Percentiles rank a stretch among this genome's conserved stretches.
phyloP scores from a whole-genome alignment of 768 basidiomycete species.

The Leccinum broughii region DNA sequence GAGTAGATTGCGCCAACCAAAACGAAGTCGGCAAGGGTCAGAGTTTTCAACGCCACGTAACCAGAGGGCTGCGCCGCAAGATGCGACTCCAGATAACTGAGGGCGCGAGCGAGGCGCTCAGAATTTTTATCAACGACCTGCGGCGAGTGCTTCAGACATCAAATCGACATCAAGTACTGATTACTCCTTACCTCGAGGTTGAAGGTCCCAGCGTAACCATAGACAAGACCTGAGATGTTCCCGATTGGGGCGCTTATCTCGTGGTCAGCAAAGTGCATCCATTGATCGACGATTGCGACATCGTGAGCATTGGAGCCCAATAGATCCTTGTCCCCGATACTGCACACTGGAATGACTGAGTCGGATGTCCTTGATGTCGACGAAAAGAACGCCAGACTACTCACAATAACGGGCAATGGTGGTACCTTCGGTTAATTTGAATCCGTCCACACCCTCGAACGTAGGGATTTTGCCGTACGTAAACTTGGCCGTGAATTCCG shows the following conservation, averaged over 20 bases:
- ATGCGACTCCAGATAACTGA: constrained; percentile 18
- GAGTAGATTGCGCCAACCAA: too few relatives aligned
- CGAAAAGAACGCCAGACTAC: neutral
- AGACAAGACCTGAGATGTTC: constrained; percentile 1
- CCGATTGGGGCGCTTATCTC: constrained; percentile 9
- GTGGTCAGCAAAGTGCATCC: constrained; percentile 15
- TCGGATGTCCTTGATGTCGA: neutral
- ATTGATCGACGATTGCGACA: constrained; percentile 9
- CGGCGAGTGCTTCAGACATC: neutral
- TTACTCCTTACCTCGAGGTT: constrained; percentile 4
- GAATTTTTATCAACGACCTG: neutral
- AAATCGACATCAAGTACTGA: too few relatives aligned
- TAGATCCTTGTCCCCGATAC: constrained; percentile 10
- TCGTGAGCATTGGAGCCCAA: constrained; percentile 16
- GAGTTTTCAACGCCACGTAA: constrained; percentile 13
- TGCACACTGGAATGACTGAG: constrained; percentile 9
- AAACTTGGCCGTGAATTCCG: constrained; percentile 18
- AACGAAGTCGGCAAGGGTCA: neutral
- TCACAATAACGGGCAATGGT: constrained; percentile 25
- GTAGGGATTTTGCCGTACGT: constrained; percentile 25
- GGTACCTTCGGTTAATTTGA: constrained; percentile 21
- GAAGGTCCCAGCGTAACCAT: constrained; percentile 3
- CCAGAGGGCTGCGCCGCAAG: constrained; percentile 11
- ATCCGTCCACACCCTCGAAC: constrained; percentile 23
- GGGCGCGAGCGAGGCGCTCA: constrained; percentile 2